Evolutionary conservation across 495 filamentous ascomycete genomes (phyloP), one percentile per base, ranked within the genome.

Genomic region (Lasiosphaeris hirsuta): DNA sequence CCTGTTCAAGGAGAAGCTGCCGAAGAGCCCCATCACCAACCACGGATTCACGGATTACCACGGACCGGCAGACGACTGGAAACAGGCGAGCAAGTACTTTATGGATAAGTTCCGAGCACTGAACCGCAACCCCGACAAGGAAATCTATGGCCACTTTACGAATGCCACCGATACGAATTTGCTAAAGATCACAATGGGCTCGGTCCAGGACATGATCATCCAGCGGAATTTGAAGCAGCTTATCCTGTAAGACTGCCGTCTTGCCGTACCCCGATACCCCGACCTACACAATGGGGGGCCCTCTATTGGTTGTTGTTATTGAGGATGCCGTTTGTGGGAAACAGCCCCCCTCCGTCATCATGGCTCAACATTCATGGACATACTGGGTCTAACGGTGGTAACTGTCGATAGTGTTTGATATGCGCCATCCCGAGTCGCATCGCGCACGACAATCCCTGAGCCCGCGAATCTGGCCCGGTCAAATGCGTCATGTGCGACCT

Each of bases 161-260:
- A 96, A 96, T 63, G 92, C 92, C 7, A 97, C 92, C 9, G 92
- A 97, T 71, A 97, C 92, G 36, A 94, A 95, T 68, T 75, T 98
- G 51, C 79, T 98, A 53, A 97, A 96, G 75, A 95, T 93, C 62
- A 98, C 94, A 19, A 98, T 98, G 94, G 82, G 84, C 53, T 95
- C 89, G 30, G 94, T 98, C 36, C 94, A 97, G 69, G 94, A 98
- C 69, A 98, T 97, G 89, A 97, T 98, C 72, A 93, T 98, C 63
- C 94, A 98, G 78, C 88, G 91, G 72, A 98, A 98, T 72, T 80
- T 98, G 56, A 90, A 96, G 75, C 87, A 88, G 68, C 77, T 98
- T 63, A 96, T 98, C 67, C 84, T 97, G 76, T 98, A 84, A 92
- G 69, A 67, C 50, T 49, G 45, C 53, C 48, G 35, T 30, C 54